Percentiles rank a stretch among this genome's conserved stretches.
phyloP scores from a whole-genome alignment of 305 asterid species.

The Coffea humblotiana region DNA sequence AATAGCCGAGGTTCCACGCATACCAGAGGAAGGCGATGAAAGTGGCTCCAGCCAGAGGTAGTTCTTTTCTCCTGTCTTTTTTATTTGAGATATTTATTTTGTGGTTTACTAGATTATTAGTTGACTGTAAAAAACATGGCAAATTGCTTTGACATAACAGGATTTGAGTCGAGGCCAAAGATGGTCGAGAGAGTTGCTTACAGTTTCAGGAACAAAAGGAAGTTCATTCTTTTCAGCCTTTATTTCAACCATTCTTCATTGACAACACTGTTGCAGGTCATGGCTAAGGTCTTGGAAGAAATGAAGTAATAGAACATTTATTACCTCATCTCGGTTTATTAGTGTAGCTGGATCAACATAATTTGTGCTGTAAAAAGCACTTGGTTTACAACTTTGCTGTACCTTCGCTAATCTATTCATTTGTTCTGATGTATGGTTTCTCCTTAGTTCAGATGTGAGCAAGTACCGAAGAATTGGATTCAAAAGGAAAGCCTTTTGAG shows the following conservation, averaged over 20 bases:
- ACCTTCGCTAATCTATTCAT: neutral
- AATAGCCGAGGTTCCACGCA: neutral
- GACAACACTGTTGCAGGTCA: neutral
- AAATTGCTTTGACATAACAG: neutral
- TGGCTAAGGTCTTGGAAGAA: neutral
- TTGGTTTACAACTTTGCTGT: neutral
- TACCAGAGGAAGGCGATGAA: neutral
- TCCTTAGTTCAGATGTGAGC: neutral
- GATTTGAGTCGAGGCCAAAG: neutral
- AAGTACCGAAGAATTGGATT: neutral
- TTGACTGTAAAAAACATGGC: neutral
- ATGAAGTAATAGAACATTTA: neutral
- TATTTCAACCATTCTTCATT: neutral
- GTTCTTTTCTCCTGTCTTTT: neutral
- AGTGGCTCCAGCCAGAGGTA: neutral
- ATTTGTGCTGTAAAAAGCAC: neutral
- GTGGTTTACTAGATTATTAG: neutral
- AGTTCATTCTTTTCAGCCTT: neutral
- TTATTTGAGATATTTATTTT: neutral
- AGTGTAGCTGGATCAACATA: neutral
- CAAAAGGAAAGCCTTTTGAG: neutral
- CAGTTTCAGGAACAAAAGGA: no score
- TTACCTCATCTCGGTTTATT: neutral
- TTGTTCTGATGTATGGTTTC: neutral
- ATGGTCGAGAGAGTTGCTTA: neutral